Percentiles rank a stretch among this genome's conserved stretches.
These are phyloP conservation scores for Hypoxylon fragiforme DNA, from an alignment of 495 filamentous ascomycete species.

Conservation along the genomic window DNA sequence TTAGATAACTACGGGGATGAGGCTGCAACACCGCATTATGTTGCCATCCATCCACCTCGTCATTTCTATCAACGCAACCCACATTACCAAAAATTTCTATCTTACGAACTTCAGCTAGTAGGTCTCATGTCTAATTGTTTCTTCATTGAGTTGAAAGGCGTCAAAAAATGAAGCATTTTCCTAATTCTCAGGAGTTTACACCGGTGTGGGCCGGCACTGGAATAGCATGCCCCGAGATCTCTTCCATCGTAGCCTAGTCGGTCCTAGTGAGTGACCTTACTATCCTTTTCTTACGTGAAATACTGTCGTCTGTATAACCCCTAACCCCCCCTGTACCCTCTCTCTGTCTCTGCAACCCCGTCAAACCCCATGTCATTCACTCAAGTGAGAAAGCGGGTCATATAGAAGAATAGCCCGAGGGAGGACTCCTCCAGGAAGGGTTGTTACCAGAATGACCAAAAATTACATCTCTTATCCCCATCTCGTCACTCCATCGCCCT, in stretches of 20 bases:
- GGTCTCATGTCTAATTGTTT: conserved; percentile 1
- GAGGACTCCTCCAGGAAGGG: conserved; percentile 23
- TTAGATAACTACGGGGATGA: conserved; percentile 11
- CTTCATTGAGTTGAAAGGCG: conserved; percentile 3
- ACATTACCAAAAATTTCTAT: too few relatives aligned
- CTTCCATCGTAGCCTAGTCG: conserved; percentile 26
- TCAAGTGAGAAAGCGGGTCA: conserved; percentile 36
- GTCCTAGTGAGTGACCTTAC: conserved; percentile 27
- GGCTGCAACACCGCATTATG: conserved; percentile 19
- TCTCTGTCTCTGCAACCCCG: conserved; percentile 20
- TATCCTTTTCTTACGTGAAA: conserved; percentile 10
- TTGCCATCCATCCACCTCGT: conserved; percentile 16
- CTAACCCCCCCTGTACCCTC: conserved; percentile 21
- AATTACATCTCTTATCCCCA: conserved; percentile 28
- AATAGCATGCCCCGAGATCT: conserved; percentile 17
- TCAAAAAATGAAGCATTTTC: conserved; percentile 4
- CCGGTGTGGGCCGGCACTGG: conserved; percentile 26
- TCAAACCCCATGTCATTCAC: conserved; percentile 26
- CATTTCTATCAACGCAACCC: conserved; percentile 4
- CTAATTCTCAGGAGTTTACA: conserved; percentile 15
- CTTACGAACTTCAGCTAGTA: too few relatives aligned
- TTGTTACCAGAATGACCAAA: conserved; percentile 26
- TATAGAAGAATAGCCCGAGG: conserved; percentile 37
- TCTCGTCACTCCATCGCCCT: conserved; percentile 28
- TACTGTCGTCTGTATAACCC: conserved; percentile 28